Evolutionary conservation across 331 rosid species (phyloP), one percentile per base, ranked within the genome.

Genomic region (Saraca asoca): DNA sequence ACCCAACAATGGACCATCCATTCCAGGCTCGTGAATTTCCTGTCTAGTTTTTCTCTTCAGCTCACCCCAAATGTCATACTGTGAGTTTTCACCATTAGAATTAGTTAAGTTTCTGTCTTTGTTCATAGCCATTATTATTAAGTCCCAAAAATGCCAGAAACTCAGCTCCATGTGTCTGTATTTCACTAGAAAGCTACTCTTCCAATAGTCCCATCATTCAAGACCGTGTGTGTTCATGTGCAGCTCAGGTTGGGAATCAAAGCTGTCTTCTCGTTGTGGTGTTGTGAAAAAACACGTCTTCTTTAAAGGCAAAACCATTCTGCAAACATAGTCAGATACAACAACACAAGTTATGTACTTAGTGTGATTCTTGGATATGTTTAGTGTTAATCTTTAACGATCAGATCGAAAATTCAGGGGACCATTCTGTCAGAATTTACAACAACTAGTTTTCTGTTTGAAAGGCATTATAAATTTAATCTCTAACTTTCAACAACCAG

Each of bases 21-120:
- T 78, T 86, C 70, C 84, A 81, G 73, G 66, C 81, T 69, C 73
- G 66, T 60, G 67, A 88, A 66, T 70, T 76, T 50, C 75, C 83
- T 46, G 72, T 82, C 0, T 82, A 83, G 82, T 16, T 49, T 37
- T 31, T 31, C 48, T 54, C 41, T 37, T 12, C 31, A 3, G 31
- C 12, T 59, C 31, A 7, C 49, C 44, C 24, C 15, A 29, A 12
- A 5, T 37, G 49, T 39, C 37, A n/a, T 9, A 41, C 55, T 57
- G 34, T 58, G 69, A 51, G 19, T 57, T 14, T 62, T 56, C 10
- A 3, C 35, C 19, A 17, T 46, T 54, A 15, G 3, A 19, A 59
- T 52, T 12, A 29, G 46, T 65, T 12, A 48, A 45, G 78, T 75
- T 79, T 12, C 5, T 15, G 44, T 71, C 17, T 70, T 42, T 48